Evolutionary conservation across 768 basidiomycete species (phyloP), one percentile per base, ranked within the genome.

Genomic region (Gyrodon lividus): DNA sequence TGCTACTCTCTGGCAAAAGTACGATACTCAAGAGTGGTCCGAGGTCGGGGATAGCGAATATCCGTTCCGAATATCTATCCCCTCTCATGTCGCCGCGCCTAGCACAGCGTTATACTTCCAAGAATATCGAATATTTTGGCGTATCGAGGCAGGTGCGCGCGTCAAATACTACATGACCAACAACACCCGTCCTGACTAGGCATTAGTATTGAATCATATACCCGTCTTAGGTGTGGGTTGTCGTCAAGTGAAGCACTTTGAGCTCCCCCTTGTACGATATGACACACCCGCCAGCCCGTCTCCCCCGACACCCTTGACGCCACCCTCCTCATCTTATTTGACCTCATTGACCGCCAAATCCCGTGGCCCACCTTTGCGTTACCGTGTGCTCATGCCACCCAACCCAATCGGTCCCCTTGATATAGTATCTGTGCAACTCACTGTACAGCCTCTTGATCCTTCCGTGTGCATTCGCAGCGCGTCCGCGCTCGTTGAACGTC

Each of bases 91-190:
- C 45, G 69, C 76, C 14, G 87, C 87, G 35, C 84, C 82, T 60
- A 86, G 84, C 66, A 83, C 85, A 43, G 79, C 84, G 13, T 59
- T 69, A 34, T 76, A 82, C 53, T 89, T 84, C 60, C 86, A 86
- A 58, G 86, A 85, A 59, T 93, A 90, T 67, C 78, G 85, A 39
- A 83, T 87, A 63, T 80, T 80, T 63, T 93, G 91, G 91, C 77
- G 89, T 47, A 75, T 93, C 50, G 91, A 93, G 73, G 90, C 90
- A 56, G 78, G 89, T 84, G 57, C 56, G 83, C 76, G 13, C 41
- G 55, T 45, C 47, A n/a, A 47, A 12, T 37, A 43, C 31, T 42
- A 35, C 38, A 24, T 48, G 16, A 28, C 39, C 38, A 33, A 46
- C 43, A 33, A 6, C 17, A 52, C 35, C 22, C 45, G 20, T 59